phyloP scores from a whole-genome alignment of 306 rosid species.

The Fragaria ananassa region DNA sequence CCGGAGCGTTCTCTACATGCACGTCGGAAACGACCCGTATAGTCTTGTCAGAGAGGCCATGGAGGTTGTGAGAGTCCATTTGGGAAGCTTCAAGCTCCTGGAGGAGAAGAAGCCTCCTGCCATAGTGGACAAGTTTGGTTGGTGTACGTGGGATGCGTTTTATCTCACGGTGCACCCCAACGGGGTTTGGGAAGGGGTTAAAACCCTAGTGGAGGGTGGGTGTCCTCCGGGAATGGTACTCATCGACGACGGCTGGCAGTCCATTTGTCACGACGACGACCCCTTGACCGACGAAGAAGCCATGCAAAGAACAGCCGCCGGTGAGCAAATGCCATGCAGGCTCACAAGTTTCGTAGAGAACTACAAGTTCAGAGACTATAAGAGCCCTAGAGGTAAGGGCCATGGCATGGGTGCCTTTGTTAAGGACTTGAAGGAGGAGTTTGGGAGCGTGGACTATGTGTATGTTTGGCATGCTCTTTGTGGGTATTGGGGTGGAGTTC shows the following conservation, averaged over 20 bases:
- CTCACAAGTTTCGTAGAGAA: conserved; percentile 52
- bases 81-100: conserved; percentile 53
- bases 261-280: conserved; percentile 46
- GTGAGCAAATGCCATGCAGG: conserved; percentile 61
- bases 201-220: conserved; percentile 51
- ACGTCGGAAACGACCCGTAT: conserved; percentile 48
- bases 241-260: conserved; percentile 80
- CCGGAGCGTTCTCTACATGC: conserved; percentile 51
- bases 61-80: conserved; percentile 36
- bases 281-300: conserved; percentile 20
- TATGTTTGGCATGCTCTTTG: conserved; percentile 76
- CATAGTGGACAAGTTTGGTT: conserved; percentile 63
- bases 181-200: conserved; percentile 51
- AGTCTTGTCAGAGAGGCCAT: conserved; percentile 43
- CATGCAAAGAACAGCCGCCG: conserved; percentile 37
- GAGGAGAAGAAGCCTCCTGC: conserved; percentile 58
- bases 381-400: conserved; percentile 23
- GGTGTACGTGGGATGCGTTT: conserved; percentile 88
- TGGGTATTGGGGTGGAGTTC: conserved; percentile 78
- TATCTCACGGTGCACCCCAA: conserved; percentile 61
- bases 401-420: conserved; percentile 55
- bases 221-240: conserved; percentile 60
- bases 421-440: conserved; percentile 61
- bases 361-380: conserved; percentile 42
- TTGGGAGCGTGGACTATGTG: conserved; percentile 45